A percentile compares a stretch with the other conserved stretches of the same genome.
These are phyloP conservation scores for Daedaleopsis sinensis DNA, from an alignment of 768 basidiomycete species.

Conservation along the genomic window DNA sequence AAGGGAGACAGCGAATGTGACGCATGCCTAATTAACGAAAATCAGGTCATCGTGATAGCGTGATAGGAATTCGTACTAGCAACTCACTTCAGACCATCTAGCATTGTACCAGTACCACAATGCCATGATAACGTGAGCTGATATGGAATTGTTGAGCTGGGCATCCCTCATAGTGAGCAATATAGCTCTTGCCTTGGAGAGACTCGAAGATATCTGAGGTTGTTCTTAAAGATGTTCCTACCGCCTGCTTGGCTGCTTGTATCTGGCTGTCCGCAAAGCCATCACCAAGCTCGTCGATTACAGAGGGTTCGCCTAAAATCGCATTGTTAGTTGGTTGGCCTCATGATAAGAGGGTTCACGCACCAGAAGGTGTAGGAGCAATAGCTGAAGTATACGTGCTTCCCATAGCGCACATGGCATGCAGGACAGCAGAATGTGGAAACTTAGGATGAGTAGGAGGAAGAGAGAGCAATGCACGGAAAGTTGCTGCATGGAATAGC, in stretches of 20 bases:
- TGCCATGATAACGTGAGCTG: constrained; percentile 64
- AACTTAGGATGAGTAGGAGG: constrained; percentile 74
- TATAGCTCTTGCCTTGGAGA: constrained; percentile 54
- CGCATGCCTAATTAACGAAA: constrained; percentile 51
- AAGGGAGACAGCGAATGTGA: constrained; percentile 57
- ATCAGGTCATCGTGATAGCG: background rate
- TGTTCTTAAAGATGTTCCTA: constrained; percentile 48
- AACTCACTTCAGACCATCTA: constrained; percentile 71
- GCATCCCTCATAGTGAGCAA: background rate
- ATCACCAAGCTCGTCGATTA: constrained; percentile 46
- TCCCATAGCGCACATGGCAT: constrained; percentile 85
- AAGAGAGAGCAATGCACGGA: constrained; percentile 64
- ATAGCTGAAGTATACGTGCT: constrained; percentile 76
- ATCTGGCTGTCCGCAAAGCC: constrained; percentile 72
- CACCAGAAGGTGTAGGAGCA: constrained; percentile 48
- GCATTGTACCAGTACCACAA: constrained; percentile 81
- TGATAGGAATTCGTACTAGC: background rate
- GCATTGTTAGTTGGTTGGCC: background rate
- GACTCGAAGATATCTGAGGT: constrained; percentile 61
- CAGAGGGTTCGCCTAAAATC: constrained; percentile 39
- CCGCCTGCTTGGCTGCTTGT: constrained; percentile 51
- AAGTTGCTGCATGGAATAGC: constrained; percentile 67
- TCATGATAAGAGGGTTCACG: constrained; percentile 12
- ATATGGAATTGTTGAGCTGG: background rate
- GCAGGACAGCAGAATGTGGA: constrained; percentile 69